A percentile compares a stretch with the other conserved stretches of the same genome.
Evolutionary conservation across 2,329 filamentous ascomycete species (phyloP).

Genomic region (Geosmithia morbida): DNA sequence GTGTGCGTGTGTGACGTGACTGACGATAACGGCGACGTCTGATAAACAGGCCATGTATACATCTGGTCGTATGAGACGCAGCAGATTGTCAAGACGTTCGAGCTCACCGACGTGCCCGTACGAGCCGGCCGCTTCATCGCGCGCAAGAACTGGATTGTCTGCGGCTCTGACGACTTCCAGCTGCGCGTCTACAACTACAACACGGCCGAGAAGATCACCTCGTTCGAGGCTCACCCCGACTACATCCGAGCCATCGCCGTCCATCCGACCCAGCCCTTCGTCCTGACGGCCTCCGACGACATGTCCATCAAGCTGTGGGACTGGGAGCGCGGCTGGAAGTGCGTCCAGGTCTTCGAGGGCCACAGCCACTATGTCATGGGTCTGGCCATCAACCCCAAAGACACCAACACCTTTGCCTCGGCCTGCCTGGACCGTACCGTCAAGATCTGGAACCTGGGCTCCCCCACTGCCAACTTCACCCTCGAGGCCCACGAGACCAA

Average conservation of each 20-base stretch:
- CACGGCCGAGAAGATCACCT: conserved; percentile 95
- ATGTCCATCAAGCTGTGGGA: conserved; percentile 99
- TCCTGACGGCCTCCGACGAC: conserved; percentile 91
- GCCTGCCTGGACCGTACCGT: conserved; percentile 94
- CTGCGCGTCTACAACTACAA: conserved; percentile 96
- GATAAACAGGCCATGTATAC: conserved; percentile 73
- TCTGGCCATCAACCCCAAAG: conserved; percentile 92
- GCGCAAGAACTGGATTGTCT: conserved; percentile 98
- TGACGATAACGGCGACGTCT: neutral
- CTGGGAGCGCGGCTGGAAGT: conserved; percentile 98
- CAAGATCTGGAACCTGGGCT: conserved; percentile 95
- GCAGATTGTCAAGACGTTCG: conserved; percentile 96
- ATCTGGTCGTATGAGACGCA: conserved; percentile 98
- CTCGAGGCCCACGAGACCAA: conserved; percentile 95
- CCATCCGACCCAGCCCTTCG: conserved; percentile 89
- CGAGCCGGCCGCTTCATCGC: conserved; percentile 93
- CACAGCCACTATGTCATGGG: conserved; percentile 97
- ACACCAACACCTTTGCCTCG: conserved; percentile 82
- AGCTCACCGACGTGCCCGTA: conserved; percentile 95
- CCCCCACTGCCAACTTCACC: conserved; percentile 88
- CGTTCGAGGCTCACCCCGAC: conserved; percentile 94
- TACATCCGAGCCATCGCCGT: conserved; percentile 96
- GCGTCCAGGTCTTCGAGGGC: conserved; percentile 90
- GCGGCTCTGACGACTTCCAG: conserved; percentile 86
- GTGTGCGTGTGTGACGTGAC: neutral